Base-by-base conservation (phyloP, 2,329 filamentous ascomycete species). In the Didymella arachidicola region DNA sequence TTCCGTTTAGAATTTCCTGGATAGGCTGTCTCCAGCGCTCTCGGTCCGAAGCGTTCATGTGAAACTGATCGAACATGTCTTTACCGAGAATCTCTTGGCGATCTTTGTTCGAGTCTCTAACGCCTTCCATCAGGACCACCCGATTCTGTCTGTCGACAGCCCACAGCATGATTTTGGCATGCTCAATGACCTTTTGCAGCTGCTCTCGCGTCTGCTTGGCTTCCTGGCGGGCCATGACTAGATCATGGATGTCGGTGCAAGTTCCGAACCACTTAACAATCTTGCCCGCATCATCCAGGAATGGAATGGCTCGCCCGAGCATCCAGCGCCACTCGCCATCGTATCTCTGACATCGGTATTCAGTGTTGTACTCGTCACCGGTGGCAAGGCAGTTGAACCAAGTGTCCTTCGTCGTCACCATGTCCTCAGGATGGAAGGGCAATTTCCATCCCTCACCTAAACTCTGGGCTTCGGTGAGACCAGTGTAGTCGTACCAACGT, bases 241-340 rank as follows among this genome's bases (percentile, higher is more conserved):
- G 82, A 61, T 93, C 89, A 69, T 93, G 88, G 18, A 93, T 89
- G 63, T 94, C 90, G 12, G 90, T 93, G 68, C 88, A 92, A 1
- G 89, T 92, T 16, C 89, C 91, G 67, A 91, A 92, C 90, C 90
- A 93, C 70, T 90, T 92, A 58, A 91, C 82, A 47, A 93, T 91
- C 46, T 83, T 79, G 2, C 89, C 89, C 0, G 85, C 85, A 43
- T 88, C 83, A 59, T 91, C 86, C 38, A 82, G 82, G 67, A 92
- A 81, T 0, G 91, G 89, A 14, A 90, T 74, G 1, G 90, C 91
- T 42, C 89, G 83, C 11, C 88, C 90, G 2, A 94, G 79, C 82
- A 93, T 92, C 91, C 91, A 94, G 52, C 89, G 83, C 86, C 87
- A 93, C 55, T 89, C 83, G 0, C 90, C 91, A 30, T 89, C 83